phyloP scores from a whole-genome alignment of 768 basidiomycete species.

The Pilatotrama ljubarskyi region DNA sequence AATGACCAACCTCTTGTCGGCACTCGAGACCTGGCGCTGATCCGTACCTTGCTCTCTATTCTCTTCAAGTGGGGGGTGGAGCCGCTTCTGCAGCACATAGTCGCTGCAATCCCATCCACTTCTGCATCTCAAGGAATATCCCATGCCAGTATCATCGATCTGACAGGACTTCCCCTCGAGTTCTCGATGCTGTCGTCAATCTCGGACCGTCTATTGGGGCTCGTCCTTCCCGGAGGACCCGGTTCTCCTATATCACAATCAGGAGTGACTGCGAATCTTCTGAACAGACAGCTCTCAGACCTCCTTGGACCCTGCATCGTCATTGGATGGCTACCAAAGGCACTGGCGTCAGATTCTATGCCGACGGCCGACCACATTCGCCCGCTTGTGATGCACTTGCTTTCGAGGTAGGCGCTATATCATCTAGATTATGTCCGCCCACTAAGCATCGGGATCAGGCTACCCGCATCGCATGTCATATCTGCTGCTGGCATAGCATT shows the following conservation, averaged over 20 bases:
- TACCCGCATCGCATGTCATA: conserved; percentile 67
- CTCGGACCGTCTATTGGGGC: conserved; percentile 42
- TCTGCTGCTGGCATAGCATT: conserved; percentile 62
- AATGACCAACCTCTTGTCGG: conserved; percentile 48
- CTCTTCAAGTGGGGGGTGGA: conserved; percentile 73
- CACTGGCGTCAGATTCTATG: conserved; percentile 38
- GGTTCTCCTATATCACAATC: conserved; percentile 55
- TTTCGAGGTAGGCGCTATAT: conserved; percentile 55
- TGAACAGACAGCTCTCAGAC: conserved; percentile 59
- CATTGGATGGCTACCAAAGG: conserved; percentile 74
- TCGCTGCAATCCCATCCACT: conserved; percentile 25
- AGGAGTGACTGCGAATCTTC: conserved; percentile 55
- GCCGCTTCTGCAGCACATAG: conserved; percentile 48
- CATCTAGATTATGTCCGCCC: background rate
- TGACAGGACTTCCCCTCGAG: conserved; percentile 44
- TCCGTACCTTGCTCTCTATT: conserved; percentile 67
- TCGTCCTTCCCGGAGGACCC: conserved; percentile 56
- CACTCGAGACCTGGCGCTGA: conserved; percentile 60
- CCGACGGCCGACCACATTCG: conserved; percentile 49
- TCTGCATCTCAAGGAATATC: conserved; percentile 40
- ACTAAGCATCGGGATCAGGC: conserved; percentile 37
- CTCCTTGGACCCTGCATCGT: conserved; percentile 60
- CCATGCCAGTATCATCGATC: conserved; percentile 45
- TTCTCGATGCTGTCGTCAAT: conserved; percentile 46
- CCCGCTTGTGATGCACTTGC: conserved; percentile 53